Evolutionary conservation across 306 rosid genomes (phyloP).

Genomic region (Cyamopsis tetragonoloba): DNA sequence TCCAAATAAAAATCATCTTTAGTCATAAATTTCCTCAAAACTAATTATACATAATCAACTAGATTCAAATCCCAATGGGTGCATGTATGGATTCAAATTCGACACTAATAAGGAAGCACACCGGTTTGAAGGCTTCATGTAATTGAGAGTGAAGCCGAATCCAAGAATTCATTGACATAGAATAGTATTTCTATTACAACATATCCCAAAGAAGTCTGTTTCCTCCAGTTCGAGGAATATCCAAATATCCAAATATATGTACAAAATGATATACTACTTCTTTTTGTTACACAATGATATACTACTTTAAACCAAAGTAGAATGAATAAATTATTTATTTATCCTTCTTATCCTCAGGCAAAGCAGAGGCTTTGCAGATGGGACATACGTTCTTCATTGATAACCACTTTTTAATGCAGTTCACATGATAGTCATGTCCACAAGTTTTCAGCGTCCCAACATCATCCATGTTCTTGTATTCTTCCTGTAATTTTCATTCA

Average conservation of each 20-base stretch:
- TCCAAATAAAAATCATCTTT: no score
- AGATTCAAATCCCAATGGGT: no score
- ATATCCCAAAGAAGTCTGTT: slow-evolving; percentile 13
- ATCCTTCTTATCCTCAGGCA: slow-evolving; percentile 39
- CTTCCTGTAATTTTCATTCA: slow-evolving; percentile 47
- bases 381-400: slow-evolving; percentile 66
- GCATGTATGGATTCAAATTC: no score
- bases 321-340: slow-evolving; percentile 34
- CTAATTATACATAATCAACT: no score
- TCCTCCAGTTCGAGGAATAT: slow-evolving; percentile 38
- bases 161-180: slow-evolving; percentile 37
- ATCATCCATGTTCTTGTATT: slow-evolving; percentile 66
- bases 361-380: slow-evolving; percentile 55
- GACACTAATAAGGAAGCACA: background rate
- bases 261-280: slow-evolving; percentile 38
- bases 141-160: slow-evolving; percentile 37
- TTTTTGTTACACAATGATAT: no score
- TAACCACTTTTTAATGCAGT: slow-evolving; percentile 70
- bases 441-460: slow-evolving; percentile 58
- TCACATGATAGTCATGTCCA: slow-evolving; percentile 66
- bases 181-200: slow-evolving; percentile 36
- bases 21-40: no score
- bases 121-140: slow-evolving; percentile 37
- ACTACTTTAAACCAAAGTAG: background rate
- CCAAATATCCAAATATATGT: slow-evolving; percentile 34